Percentiles rank a stretch among this genome's conserved stretches.
Evolutionary conservation across 2,329 filamentous ascomycete genomes (phyloP).

Genomic region (Aspergillus sp.): DNA sequence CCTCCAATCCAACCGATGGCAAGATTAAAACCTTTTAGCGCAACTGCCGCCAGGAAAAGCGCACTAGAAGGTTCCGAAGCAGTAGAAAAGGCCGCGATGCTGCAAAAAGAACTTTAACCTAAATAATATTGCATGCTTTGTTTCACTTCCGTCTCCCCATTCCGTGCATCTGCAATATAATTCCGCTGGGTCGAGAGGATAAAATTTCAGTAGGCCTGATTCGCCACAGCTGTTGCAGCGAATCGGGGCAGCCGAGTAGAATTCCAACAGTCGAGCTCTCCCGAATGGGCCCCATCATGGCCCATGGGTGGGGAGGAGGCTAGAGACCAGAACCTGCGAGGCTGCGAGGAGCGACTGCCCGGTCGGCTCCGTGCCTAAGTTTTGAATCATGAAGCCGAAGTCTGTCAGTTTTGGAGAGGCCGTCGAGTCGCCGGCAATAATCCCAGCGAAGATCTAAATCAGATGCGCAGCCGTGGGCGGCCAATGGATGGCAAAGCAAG

Average conservation of each 20-base stretch:
- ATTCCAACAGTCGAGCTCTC: background rate
- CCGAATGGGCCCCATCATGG: background rate
- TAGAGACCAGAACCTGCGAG: background rate
- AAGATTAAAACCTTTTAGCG: conserved; percentile 11
- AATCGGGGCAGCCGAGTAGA: background rate
- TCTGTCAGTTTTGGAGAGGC: no score
- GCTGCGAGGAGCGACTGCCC: background rate
- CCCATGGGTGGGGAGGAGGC: conserved; percentile 10
- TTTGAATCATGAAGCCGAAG: background rate
- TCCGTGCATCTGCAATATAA: background rate
- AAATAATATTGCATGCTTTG: background rate
- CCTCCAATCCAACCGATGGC: background rate
- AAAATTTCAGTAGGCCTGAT: background rate
- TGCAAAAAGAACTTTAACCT: no score
- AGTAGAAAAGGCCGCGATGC: background rate
- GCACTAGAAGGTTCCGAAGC: conserved; percentile 8
- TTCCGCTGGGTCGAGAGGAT: background rate
- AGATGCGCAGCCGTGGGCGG: no score
- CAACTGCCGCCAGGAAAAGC: conserved; percentile 14
- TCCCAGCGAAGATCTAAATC: no score
- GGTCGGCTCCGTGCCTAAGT: background rate
- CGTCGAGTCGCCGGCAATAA: no score
- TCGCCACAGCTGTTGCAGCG: background rate
- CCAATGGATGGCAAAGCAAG: no score
- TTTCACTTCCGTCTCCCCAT: background rate